Evolutionary conservation across 1,139 yeast genomes (phyloP), one percentile per base, ranked within the genome.

Genomic region (Lodderomyces elongisporus): DNA sequence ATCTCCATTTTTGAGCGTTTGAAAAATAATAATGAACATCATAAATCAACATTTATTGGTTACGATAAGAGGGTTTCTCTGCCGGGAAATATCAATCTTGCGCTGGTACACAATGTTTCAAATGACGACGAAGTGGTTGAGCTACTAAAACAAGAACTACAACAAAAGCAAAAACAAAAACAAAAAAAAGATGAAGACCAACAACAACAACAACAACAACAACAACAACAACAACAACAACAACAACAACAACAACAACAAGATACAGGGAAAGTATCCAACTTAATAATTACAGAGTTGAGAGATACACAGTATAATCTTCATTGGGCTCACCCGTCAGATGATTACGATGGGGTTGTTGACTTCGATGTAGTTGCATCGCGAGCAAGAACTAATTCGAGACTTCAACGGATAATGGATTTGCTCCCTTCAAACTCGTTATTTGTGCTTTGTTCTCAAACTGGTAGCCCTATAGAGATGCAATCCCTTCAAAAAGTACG

Each of bases 71-170:
- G 40, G 22, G 22, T 18, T 18, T 7, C 22, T 10, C n/a, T n/a
- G n/a, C n/a, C n/a, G n/a, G n/a, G n/a, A n/a, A n/a, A n/a, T n/a
- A n/a, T n/a, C n/a, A 20, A 7, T 7, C 22, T 8, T 8, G 22
- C 30, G 15, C 12, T 8, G 15, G 18, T 16, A 7, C 7, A 13
- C 5, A 62, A 71, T 28, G 76, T 79, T 34, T 47, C 52, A 6
- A 62, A 68, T 42, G 95, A 85, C 50, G 80, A 75, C 30, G 82
- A 79, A 39, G 68, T 74, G 0, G 62, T 75, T 4, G 64, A 67
- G 2, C 46, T 52, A 3, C 65, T 76, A 9, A 7, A 24, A 13
- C 14, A 24, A 13, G n/a, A n/a, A n/a, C 26, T 14, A 17, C 9
- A 14, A 9, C 24, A 17, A 10, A 5, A 8, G n/a, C n/a, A n/a